These are phyloP conservation scores for Neofusicoccum sp. DNA, from an alignment of 2,329 filamentous ascomycete genomes.

Conservation along the genomic window DNA sequence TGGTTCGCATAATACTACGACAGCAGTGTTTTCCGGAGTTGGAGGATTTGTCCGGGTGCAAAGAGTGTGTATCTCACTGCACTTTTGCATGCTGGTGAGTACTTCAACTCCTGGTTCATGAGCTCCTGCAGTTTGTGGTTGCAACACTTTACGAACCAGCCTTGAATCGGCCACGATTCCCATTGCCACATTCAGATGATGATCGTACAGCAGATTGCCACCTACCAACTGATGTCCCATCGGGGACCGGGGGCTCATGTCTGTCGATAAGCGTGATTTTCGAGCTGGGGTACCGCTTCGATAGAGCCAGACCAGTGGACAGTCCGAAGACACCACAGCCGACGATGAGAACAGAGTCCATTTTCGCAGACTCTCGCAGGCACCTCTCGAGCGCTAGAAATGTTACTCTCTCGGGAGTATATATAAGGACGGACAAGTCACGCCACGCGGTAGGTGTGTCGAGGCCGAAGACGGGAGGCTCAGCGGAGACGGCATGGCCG, in stretches of 20 bases:
- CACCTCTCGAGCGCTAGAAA: background rate
- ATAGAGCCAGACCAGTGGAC: conserved; percentile 8
- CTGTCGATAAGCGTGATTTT: conserved; percentile 8
- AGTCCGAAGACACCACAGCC: conserved; percentile 16
- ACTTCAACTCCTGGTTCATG: no score
- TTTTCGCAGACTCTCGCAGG: background rate
- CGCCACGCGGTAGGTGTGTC: background rate
- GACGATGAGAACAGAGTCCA: conserved; percentile 11
- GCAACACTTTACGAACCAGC: no score
- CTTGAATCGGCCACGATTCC: no score
- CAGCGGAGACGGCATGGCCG: background rate
- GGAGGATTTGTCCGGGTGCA: no score
- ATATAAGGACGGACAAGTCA: background rate
- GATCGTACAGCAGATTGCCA: no score
- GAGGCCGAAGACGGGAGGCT: background rate
- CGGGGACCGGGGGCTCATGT: conserved; percentile 15
- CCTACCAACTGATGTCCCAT: conserved; percentile 17
- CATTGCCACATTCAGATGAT: no score
- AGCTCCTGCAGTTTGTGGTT: no score
- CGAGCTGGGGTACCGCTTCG: conserved; percentile 2
- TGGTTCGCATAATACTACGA: no score
- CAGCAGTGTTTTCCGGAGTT: no score
- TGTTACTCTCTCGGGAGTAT: background rate
- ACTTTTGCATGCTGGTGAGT: no score
- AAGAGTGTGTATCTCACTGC: no score